Conservation (phyloP, 2,329 filamentous ascomycete species). For the Xylaria sp. region DNA sequence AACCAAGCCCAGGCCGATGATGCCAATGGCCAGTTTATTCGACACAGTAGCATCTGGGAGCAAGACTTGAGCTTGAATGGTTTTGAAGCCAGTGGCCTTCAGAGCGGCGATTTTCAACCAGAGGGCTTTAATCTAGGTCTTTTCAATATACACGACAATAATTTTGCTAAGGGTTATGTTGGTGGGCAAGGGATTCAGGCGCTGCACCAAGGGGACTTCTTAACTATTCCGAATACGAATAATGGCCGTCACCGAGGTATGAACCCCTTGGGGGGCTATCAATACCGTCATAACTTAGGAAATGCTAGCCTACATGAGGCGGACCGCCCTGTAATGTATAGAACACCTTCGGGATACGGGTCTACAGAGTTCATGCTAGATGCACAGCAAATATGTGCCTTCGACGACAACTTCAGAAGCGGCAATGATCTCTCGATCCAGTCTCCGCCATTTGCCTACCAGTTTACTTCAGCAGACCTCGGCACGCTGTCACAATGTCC, state of each 20-base stretch:
- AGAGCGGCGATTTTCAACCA: slow-evolving; percentile 34
- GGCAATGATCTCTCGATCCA: slow-evolving; percentile 20
- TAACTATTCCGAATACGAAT: slow-evolving; percentile 13
- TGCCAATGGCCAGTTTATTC: slow-evolving; percentile 31
- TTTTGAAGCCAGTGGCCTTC: slow-evolving; percentile 26
- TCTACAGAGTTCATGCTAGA: background rate
- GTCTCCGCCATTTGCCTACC: slow-evolving; percentile 18
- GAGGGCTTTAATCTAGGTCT: slow-evolving; percentile 33
- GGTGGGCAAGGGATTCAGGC: slow-evolving; percentile 27
- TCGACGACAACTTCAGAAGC: slow-evolving; percentile 17
- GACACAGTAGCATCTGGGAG: background rate
- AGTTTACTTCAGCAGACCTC: slow-evolving; percentile 40
- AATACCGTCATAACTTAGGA: slow-evolving; percentile 31
- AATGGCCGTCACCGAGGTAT: slow-evolving; percentile 8
- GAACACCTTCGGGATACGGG: background rate
- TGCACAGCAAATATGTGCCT: slow-evolving; percentile 7
- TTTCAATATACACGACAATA: slow-evolving; percentile 41
- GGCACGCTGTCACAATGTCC: slow-evolving; percentile 26
- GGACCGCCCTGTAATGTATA: slow-evolving; percentile 6
- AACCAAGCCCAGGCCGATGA: slow-evolving; percentile 31
- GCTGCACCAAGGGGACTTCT: slow-evolving; percentile 31
- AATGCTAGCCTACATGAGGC: slow-evolving; percentile 17
- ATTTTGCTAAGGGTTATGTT: slow-evolving; percentile 39
- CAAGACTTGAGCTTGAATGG: background rate
- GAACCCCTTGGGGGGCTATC: slow-evolving; percentile 7